phyloP scores from a whole-genome alignment of 78 protist species.

The Mantamonas sphyraenae region DNA sequence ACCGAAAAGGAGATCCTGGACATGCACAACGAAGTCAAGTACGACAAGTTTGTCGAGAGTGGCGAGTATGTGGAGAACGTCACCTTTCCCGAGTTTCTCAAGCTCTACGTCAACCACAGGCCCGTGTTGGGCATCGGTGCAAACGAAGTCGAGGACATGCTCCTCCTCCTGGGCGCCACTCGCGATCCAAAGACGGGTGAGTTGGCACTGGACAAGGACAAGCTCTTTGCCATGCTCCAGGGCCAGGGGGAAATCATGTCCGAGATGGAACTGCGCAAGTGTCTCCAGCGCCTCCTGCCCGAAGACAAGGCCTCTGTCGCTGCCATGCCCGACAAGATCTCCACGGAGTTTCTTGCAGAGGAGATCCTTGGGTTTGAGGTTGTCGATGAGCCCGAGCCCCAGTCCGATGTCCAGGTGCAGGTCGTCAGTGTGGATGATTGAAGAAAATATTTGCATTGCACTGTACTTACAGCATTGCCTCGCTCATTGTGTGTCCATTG shows the following conservation, averaged over 20 bases:
- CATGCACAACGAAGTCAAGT: constrained; percentile 5
- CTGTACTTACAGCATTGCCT: no score
- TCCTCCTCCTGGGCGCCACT: not conserved
- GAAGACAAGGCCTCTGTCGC: not conserved
- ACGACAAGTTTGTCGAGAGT: not conserved
- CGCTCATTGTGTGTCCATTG: no score
- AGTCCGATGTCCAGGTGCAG: no score
- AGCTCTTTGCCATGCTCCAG: not conserved
- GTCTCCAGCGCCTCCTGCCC: not conserved
- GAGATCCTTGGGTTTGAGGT: not conserved
- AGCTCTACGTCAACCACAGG: constrained; percentile 57
- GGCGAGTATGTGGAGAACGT: not conserved
- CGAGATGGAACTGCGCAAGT: not conserved
- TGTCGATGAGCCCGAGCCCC: no score
- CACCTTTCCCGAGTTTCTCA: constrained; percentile 7
- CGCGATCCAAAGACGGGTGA: not conserved
- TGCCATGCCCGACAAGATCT: not conserved
- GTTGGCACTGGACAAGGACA: not conserved
- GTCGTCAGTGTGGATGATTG: no score
- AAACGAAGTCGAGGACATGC: constrained; percentile 17
- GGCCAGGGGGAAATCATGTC: not conserved
- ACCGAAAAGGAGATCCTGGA: constrained; percentile 12
- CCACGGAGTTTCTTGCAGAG: not conserved
- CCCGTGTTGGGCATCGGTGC: constrained; percentile 33
- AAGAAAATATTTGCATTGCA: no score